These are phyloP conservation scores for Ettlia oleoabundans DNA, from an alignment of 139 green algal species.

Conservation along the genomic window DNA sequence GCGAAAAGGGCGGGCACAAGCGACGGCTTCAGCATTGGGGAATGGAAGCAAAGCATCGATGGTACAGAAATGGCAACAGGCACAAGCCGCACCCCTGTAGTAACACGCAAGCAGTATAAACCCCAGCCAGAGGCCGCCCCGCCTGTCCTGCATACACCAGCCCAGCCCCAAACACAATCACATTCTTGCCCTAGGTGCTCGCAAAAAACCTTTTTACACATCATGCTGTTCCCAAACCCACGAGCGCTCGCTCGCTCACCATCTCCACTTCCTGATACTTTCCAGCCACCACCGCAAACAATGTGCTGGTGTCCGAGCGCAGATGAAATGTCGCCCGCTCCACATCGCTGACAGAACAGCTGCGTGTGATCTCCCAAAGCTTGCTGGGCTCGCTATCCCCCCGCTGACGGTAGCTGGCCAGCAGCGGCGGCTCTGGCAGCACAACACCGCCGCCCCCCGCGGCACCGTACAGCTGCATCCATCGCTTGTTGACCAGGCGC, in stretches of 20 bases:
- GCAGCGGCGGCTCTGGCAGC: conserved; percentile 35
- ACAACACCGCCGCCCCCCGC: neutral
- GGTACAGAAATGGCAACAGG: too few relatives aligned
- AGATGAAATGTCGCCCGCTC: conserved; percentile 1
- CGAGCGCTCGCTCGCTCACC: conserved; percentile 1
- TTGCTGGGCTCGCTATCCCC: conserved; percentile 26
- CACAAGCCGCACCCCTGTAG: too few relatives aligned
- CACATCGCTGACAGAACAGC: neutral
- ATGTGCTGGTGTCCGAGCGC: conserved; percentile 8
- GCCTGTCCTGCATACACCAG: too few relatives aligned
- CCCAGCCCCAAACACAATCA: too few relatives aligned
- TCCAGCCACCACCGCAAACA: conserved; percentile 12
- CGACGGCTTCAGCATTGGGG: too few relatives aligned
- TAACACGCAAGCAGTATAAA: too few relatives aligned
- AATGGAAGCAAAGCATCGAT: too few relatives aligned
- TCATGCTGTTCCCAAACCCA: too few relatives aligned
- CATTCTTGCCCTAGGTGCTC: too few relatives aligned
- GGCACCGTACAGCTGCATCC: conserved; percentile 19
- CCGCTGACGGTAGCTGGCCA: conserved; percentile 2
- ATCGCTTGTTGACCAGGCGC: conserved; percentile 25
- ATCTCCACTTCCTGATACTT: conserved; percentile 12
- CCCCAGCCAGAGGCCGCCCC: too few relatives aligned
- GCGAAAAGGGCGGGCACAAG: too few relatives aligned
- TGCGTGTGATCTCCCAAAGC: conserved; percentile 11
- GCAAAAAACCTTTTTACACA: too few relatives aligned